A percentile compares a stretch with the other conserved stretches of the same genome.
Conservation (phyloP, 352 stramenopile species). For the Phytophthora cactorum region DNA sequence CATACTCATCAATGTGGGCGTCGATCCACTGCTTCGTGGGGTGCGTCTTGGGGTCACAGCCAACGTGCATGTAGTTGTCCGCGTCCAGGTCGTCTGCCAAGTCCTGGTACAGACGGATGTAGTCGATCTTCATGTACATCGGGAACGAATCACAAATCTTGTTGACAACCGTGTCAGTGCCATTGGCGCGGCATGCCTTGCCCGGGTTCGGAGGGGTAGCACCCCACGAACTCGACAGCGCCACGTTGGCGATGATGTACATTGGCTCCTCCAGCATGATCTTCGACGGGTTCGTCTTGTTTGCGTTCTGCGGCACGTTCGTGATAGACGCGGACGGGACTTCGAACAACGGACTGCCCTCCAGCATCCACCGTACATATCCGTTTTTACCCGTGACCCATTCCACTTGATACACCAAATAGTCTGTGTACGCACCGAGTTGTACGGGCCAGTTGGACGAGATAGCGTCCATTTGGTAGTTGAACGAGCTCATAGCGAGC, state of each 20-base stretch:
- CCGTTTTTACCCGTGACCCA: slow-evolving; percentile 45
- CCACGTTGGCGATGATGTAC: slow-evolving; percentile 94
- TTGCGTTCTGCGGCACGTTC: slow-evolving; percentile 46
- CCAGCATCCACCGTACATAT: slow-evolving; percentile 65
- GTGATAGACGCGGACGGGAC: slow-evolving; percentile 61
- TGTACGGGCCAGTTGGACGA: slow-evolving; percentile 83
- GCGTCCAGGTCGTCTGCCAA: slow-evolving; percentile 38
- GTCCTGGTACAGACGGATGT: slow-evolving; percentile 72
- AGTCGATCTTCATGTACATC: slow-evolving; percentile 68
- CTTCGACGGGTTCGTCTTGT: slow-evolving; percentile 44
- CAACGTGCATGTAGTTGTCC: slow-evolving; percentile 60
- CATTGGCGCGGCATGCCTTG: slow-evolving; percentile 32
- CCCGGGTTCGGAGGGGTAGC: slow-evolving; percentile 30
- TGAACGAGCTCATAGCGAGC: slow-evolving; percentile 46
- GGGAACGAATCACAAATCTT: slow-evolving; percentile 58
- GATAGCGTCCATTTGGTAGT: slow-evolving; percentile 36
- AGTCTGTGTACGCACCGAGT: slow-evolving; percentile 69
- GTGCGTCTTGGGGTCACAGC: slow-evolving; percentile 56
- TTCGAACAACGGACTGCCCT: slow-evolving; percentile 84
- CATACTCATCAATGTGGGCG: slow-evolving; percentile 59
- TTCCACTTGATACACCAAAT: slow-evolving; percentile 35
- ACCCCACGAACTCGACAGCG: slow-evolving; percentile 85
- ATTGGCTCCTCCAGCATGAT: slow-evolving; percentile 93
- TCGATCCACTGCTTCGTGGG: slow-evolving; percentile 69
- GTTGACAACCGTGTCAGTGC: slow-evolving; percentile 44